These are phyloP conservation scores for Calcarisporium arbuscula DNA, from an alignment of 2,329 filamentous ascomycete species.

Conservation along the genomic window DNA sequence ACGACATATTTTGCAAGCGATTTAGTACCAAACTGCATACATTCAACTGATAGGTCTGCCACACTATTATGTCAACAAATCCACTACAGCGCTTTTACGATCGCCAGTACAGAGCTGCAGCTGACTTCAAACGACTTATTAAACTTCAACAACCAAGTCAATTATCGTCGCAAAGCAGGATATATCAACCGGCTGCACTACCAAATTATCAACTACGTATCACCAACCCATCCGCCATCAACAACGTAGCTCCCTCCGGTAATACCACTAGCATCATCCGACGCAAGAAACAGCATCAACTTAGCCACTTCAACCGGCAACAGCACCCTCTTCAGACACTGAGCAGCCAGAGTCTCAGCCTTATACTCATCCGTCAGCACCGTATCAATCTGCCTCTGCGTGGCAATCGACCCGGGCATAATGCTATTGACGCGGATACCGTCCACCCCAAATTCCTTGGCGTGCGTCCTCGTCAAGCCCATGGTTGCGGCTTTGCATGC, in stretches of 20 bases:
- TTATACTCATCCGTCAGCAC: conserved; percentile 35
- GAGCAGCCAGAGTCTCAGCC: conserved; percentile 30
- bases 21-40: no score
- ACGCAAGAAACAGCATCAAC: conserved; percentile 37
- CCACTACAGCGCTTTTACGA: no score
- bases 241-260: conserved; percentile 8
- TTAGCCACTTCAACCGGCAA: conserved; percentile 38
- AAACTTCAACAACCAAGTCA: no score
- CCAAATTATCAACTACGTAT: no score
- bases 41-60: no score
- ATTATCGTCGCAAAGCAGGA: no score
- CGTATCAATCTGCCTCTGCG: conserved; percentile 35
- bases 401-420: conserved; percentile 42
- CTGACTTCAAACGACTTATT: no score
- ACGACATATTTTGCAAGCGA: no score
- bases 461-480: conserved; percentile 49
- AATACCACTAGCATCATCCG: conserved; percentile 29
- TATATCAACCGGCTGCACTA: no score
- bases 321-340: conserved; percentile 35
- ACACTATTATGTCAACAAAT: no score
- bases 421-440: conserved; percentile 43
- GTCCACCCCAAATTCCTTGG: conserved; percentile 43
- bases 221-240: conserved; percentile 9
- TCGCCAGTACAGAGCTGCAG: no score
- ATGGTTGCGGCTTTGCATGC: conserved; percentile 48